phyloP scores from a whole-genome alignment of 2,329 filamentous ascomycete genomes.

The Clonostachys sp. region DNA sequence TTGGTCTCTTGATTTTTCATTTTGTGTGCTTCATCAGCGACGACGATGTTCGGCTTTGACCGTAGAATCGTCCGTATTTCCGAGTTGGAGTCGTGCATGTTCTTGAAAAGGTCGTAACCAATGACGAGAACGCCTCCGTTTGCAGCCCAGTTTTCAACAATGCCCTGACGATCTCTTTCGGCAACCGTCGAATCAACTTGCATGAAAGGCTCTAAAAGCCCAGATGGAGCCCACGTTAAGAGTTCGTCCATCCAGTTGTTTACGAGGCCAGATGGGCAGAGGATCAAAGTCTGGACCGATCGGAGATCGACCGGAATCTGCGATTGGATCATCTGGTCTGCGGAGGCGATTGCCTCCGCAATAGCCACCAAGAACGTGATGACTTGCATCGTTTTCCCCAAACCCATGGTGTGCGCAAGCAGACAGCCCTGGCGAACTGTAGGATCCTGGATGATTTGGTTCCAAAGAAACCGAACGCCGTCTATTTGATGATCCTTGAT shows the following conservation, averaged over 20 bases:
- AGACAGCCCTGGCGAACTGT: conserved; percentile 68
- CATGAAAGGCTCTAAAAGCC: conserved; percentile 49
- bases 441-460: conserved; percentile 64
- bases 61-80: conserved; percentile 42
- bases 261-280: conserved; percentile 72
- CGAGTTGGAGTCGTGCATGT: conserved; percentile 19
- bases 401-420: conserved; percentile 84
- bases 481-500: conserved; percentile 80
- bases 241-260: conserved; percentile 84
- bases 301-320: conserved; percentile 68
- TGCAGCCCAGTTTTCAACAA: conserved; percentile 54
- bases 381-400: conserved; percentile 90
- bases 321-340: conserved; percentile 45
- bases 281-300: conserved; percentile 60
- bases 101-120: conserved; percentile 66
- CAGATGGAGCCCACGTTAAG: conserved; percentile 58
- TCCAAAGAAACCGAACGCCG: conserved; percentile 86
- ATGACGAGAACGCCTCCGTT: conserved; percentile 71
- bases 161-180: conserved; percentile 29
- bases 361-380: conserved; percentile 79
- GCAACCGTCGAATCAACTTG: conserved; percentile 43
- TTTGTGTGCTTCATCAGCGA: conserved; percentile 81
- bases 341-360: conserved; percentile 57
- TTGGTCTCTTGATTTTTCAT: conserved; percentile 63
- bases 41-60: conserved; percentile 62